phyloP scores from a whole-genome alignment of 192 early-diverging fungal species.

The Umbelopsis sp. region DNA sequence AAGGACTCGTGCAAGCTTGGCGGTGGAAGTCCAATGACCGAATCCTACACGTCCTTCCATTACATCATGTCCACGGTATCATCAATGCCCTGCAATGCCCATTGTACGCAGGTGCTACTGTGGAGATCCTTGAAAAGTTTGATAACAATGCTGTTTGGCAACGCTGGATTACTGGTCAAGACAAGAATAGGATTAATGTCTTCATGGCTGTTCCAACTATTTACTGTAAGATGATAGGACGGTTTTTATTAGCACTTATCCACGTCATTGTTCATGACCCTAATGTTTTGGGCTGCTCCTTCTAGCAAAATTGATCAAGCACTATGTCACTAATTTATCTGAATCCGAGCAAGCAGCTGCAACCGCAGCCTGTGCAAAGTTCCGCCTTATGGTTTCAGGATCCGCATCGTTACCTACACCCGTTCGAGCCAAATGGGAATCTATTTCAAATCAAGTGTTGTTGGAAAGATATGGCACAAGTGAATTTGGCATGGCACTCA shows the following conservation, averaged over 20 bases:
- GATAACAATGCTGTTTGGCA: conserved; percentile 66
- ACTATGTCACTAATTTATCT: conserved; percentile 40
- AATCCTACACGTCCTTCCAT: conserved; percentile 78
- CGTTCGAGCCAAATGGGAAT: conserved; percentile 69
- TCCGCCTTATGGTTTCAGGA: conserved; percentile 80
- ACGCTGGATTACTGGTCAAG: conserved; percentile 48
- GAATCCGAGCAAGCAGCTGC: conserved; percentile 41
- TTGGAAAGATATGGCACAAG: conserved; percentile 91
- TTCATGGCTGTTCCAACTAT: conserved; percentile 93
- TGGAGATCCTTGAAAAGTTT: conserved; percentile 77
- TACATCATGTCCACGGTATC: conserved; percentile 85
- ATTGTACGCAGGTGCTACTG: conserved; percentile 70
- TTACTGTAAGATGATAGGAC: conserved; percentile 46
- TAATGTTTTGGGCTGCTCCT: not conserved
- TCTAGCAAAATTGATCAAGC: conserved; percentile 62
- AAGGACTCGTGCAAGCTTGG: conserved; percentile 72
- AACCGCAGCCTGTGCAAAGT: conserved; percentile 53
- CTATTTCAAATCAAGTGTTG: conserved; percentile 67
- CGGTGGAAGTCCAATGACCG: conserved; percentile 63
- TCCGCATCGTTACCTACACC: conserved; percentile 74
- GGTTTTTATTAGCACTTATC: not conserved
- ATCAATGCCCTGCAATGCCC: conserved; percentile 70
- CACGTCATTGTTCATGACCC: not conserved
- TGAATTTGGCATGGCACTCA: conserved; percentile 90
- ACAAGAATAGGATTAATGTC: conserved; percentile 56